Evolutionary conservation across 2,329 filamentous ascomycete genomes (phyloP).

Genomic region (Capronia coronata): DNA sequence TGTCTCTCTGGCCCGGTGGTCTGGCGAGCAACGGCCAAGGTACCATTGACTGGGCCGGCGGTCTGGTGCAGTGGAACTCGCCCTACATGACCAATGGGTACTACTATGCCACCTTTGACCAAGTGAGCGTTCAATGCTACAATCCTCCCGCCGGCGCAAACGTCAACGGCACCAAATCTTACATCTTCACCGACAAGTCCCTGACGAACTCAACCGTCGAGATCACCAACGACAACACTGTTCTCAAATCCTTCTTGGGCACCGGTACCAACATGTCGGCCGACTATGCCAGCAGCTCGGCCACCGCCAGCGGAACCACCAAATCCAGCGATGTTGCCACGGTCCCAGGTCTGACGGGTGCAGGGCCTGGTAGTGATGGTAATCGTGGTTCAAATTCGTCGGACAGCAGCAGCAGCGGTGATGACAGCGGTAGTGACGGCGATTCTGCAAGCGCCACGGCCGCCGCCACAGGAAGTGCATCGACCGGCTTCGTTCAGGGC

Average conservation of each 20-base stretch:
- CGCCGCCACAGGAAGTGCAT: constrained; percentile 21
- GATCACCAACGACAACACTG: constrained; percentile 66
- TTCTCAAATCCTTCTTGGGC: constrained; percentile 72
- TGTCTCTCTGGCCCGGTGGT: constrained; percentile 95
- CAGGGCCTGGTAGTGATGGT: constrained; percentile 38
- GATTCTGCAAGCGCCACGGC: constrained; percentile 9
- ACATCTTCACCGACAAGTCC: constrained; percentile 61
- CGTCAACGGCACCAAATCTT: constrained; percentile 56
- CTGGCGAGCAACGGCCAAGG: constrained; percentile 69
- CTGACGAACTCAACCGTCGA: constrained; percentile 71
- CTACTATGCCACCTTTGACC: constrained; percentile 74
- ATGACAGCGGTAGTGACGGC: neutral
- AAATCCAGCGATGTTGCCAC: constrained; percentile 35
- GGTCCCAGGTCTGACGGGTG: constrained; percentile 49
- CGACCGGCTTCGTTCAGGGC: constrained; percentile 28
- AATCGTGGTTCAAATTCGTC: constrained; percentile 31
- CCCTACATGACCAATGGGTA: constrained; percentile 80
- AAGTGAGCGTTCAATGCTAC: constrained; percentile 82
- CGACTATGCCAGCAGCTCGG: constrained; percentile 38
- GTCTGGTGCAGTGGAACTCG: constrained; percentile 78
- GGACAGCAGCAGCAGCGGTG: constrained; percentile 2
- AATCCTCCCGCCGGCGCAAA: constrained; percentile 66
- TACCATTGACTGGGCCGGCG: constrained; percentile 87
- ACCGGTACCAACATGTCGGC: constrained; percentile 68
- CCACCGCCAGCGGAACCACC: constrained; percentile 28